These are phyloP conservation scores for Canavalia gladiata DNA, from an alignment of 306 rosid genomes.

Conservation along the genomic window DNA sequence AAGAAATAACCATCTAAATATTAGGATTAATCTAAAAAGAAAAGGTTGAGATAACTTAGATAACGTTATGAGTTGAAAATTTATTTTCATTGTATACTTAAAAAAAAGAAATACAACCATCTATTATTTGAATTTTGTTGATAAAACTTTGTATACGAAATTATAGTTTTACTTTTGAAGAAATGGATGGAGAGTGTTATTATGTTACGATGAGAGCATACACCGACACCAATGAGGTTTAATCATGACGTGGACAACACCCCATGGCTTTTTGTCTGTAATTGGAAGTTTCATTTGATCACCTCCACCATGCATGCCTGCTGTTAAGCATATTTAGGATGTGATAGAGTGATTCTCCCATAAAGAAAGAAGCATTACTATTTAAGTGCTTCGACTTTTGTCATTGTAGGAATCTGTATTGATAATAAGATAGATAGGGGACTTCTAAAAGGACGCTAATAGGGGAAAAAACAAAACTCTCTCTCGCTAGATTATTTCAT, in stretches of 20 bases:
- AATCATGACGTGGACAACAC: slow-evolving; percentile 26
- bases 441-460: too few species aligned
- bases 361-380: too few species aligned
- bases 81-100: too few species aligned
- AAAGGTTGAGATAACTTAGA: too few species aligned
- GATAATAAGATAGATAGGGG: too few species aligned
- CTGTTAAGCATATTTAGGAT: slow-evolving; percentile 48
- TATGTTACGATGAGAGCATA: slow-evolving; percentile 7
- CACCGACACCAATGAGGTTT: slow-evolving; percentile 34
- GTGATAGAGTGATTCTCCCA: slow-evolving; percentile 13
- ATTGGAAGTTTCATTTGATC: slow-evolving; percentile 25
- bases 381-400: slow-evolving; percentile 26
- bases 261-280: slow-evolving; percentile 16
- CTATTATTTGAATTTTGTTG: too few species aligned
- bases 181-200: neutral
- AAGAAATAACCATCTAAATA: too few species aligned
- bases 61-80: too few species aligned
- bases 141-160: too few species aligned
- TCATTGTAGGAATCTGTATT: neutral
- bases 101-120: too few species aligned
- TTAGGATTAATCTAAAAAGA: too few species aligned
- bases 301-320: slow-evolving; percentile 30
- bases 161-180: neutral
- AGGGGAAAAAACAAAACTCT: too few species aligned
- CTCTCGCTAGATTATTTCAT: neutral